Base-by-base conservation (phyloP, 2,329 filamentous ascomycete species). In the Trichoderma koningiopsis region DNA sequence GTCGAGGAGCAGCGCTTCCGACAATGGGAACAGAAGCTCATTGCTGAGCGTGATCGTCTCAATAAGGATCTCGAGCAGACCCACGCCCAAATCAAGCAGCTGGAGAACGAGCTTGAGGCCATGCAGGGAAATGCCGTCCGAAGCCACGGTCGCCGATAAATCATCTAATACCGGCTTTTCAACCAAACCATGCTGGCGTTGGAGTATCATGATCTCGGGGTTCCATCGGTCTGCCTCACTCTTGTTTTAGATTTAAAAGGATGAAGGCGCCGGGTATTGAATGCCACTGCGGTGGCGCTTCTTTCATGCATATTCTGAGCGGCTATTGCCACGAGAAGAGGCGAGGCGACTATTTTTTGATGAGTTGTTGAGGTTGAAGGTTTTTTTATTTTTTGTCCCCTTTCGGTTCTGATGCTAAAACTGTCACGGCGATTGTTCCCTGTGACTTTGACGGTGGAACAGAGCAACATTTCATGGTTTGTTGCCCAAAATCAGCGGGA, bases 11-110 rank as follows among this genome's bases (percentile, higher is more conserved):
- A 97, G 86, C 91, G 96, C 74, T 99, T 99, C 91, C 90, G 96
- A 83, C 92, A 97, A 84, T 99, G 96, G 96, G 96, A 99, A 86
- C 96, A 99, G 89, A 98, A 98, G 89, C 92, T 99, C 81, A 99
- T 99, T 78, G 91, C 93, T 72, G 96, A 99, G 89, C 92, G 96
- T 83, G 96, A 99, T 83, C 93, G 96, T 76, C 90, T 99, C 84
- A 99, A 99, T 90, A 99, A 99, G 90, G 96, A 99, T 79, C 89
- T 99, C 81, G 96, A 99, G 86, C 92, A 93, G 83, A 98, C 95
- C 75, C 96, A 99, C 79, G 95, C 96, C 78, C 91, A 87, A 82
- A 96, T 96, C 87, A 96, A 96, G 88, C 89, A 92, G 81, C 87
- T 96, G 76, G 96, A 99, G 85, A 86, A 88, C 75, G 96, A 99